Conservation (phyloP, 164 flowering plant genomes). For the Sedum album region DNA sequence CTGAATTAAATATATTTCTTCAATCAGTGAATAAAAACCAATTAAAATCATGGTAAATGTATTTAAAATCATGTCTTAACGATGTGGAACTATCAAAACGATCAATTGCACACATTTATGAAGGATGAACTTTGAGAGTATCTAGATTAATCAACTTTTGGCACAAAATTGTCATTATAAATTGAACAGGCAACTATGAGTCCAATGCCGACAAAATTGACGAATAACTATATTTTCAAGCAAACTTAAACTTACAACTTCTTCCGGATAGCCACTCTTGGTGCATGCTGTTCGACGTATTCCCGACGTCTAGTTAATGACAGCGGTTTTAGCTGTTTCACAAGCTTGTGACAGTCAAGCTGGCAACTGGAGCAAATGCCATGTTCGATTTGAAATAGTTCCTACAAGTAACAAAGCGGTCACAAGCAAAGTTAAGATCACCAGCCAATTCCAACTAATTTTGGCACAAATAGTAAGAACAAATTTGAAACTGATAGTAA, state of each 20-base stretch:
- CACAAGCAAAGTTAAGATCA: neutral
- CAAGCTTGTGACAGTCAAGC: slow-evolving; percentile 79
- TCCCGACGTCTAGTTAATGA: slow-evolving; percentile 38
- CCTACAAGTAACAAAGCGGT: slow-evolving; percentile 33
- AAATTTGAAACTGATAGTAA: neutral
- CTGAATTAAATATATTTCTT: no score
- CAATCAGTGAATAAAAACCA: no score
- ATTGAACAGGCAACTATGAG: no score
- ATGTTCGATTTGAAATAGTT: slow-evolving; percentile 70
- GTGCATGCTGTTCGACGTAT: slow-evolving; percentile 59
- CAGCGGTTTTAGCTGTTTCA: slow-evolving; percentile 47
- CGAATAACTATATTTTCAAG: neutral
- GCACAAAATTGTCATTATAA: no score
- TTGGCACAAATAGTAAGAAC: neutral
- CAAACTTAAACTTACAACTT: slow-evolving; percentile 47
- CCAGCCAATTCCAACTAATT: neutral
- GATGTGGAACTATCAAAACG: no score
- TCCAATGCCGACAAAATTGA: no score
- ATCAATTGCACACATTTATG: no score
- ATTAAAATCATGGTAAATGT: no score
- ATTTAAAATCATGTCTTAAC: no score
- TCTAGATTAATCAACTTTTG: neutral
- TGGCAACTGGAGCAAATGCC: slow-evolving; percentile 79
- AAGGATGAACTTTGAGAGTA: no score
- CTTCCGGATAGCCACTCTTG: slow-evolving; percentile 45